Base-by-base conservation (phyloP, 2,329 filamentous ascomycete species). In the Fusarium austroafricanum region DNA sequence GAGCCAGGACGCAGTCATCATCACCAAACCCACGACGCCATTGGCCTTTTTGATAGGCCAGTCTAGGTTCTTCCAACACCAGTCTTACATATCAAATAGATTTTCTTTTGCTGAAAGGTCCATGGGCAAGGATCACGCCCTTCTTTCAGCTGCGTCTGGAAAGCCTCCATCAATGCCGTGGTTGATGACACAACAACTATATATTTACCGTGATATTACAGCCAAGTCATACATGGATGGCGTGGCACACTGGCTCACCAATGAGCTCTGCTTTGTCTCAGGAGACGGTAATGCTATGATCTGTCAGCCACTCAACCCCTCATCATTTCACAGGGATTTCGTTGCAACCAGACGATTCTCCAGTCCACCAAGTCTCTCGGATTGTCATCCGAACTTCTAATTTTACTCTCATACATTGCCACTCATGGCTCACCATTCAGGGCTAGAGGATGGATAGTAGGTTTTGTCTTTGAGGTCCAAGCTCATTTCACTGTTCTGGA, bases 21-120 rank as follows among this genome's bases (percentile, higher is more conserved):
- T 63, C 54, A 62, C 56, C 60, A 51, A 52, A 46, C 42, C 56
- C 53, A 54, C 55, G 44, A 59, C 56, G 52, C 64, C 58, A 70
- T 64, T 55, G 40, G 26, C 35, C 49, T 52, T 54, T 38, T 37
- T 55, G 57, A 72, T 67, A 64, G 71, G 66, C 38, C 68, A 70
- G 70, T 68, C 10, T 31, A 31, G 29, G 29, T 31, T 31, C 29
- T 31, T 14, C 29, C 29, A 12, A 31, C 29, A 31, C 29, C 29
- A 31, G 10, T 31, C 47, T 59, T 26, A 49, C 60, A 51, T 43
- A 59, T 33, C 31, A 47, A 21, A n/a, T 33, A 29, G 28, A 28
- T 51, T 52, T 64, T 40, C 26, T 50, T 67, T 51, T 50, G 47
- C 47, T 46, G 35, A 43, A 17, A 37, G 38, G 21, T 39, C n/a